Percentiles rank a stretch among this genome's conserved stretches.
These are phyloP conservation scores for Coleophoma crateriformis DNA, from an alignment of 2,329 filamentous ascomycete species.

Conservation along the genomic window DNA sequence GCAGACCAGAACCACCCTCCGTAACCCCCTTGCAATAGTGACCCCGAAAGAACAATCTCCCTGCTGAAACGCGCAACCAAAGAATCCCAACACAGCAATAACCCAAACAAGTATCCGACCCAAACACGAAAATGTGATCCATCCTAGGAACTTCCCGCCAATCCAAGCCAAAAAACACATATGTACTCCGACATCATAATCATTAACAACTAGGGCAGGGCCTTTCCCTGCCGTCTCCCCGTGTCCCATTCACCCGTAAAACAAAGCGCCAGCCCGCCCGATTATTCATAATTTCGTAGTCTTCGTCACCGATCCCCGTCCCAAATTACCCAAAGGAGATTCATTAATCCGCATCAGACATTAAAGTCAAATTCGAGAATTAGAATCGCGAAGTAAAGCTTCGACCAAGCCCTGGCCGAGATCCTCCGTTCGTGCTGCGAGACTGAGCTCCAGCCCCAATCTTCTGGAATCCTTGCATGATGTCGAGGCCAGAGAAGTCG, in stretches of 20 bases:
- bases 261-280: background rate
- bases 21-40: too few species aligned
- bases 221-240: background rate
- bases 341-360: conserved; percentile 1
- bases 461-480: conserved; percentile 70
- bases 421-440: conserved; percentile 14
- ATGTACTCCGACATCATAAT: conserved; percentile 6
- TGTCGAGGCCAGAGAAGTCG: conserved; percentile 59
- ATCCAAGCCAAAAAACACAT: background rate
- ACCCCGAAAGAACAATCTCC: too few species aligned
- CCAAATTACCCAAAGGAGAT: conserved; percentile 2
- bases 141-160: too few species aligned
- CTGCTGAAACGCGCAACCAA: too few species aligned
- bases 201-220: conserved; percentile 3
- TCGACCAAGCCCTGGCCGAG: conserved; percentile 20
- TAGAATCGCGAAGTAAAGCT: conserved; percentile 27
- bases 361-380: conserved; percentile 3
- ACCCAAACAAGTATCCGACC: too few species aligned
- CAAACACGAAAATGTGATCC: too few species aligned
- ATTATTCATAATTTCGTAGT: conserved; percentile 12
- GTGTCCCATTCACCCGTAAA: background rate
- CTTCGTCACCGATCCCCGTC: conserved; percentile 5
- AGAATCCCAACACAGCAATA: too few species aligned
- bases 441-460: conserved; percentile 44
- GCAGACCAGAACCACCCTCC: too few species aligned